Percentiles rank a stretch among this genome's conserved stretches.
Evolutionary conservation across 805 yeast genomes (phyloP).

Genomic region (Candida tibetensis): DNA sequence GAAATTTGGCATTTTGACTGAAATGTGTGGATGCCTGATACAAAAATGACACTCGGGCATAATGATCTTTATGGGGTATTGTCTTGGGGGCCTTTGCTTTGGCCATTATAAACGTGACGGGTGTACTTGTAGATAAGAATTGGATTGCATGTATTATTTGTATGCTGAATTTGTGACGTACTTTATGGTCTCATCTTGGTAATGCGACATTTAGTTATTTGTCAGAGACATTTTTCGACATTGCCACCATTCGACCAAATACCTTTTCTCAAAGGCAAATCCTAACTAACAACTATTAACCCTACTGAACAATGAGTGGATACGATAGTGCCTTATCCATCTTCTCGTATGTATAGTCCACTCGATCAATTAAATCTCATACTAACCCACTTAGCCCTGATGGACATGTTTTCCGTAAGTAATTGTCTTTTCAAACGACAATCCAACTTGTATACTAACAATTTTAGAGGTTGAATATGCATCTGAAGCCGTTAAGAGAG

Average conservation of each 20-base stretch:
- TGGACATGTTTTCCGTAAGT: slow-evolving; percentile 93
- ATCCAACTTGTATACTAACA: slow-evolving; percentile 26
- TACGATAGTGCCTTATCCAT: slow-evolving; percentile 98
- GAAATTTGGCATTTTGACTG: slow-evolving; percentile 27
- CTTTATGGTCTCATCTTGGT: background rate
- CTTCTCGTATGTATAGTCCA: slow-evolving; percentile 38
- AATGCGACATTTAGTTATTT: background rate
- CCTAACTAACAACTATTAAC: slow-evolving; percentile 1
- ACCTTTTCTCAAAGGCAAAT: slow-evolving; percentile 8
- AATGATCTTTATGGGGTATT: slow-evolving; percentile 56
- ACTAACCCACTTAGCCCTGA: slow-evolving; percentile 73
- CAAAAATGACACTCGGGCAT: slow-evolving; percentile 55
- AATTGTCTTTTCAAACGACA: background rate
- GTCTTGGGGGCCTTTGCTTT: slow-evolving; percentile 30
- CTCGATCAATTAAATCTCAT: slow-evolving; percentile 2
- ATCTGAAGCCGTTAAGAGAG: slow-evolving; percentile 94
- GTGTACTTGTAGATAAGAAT: too few species aligned
- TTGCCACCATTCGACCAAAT: background rate
- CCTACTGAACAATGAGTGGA: slow-evolving; percentile 70
- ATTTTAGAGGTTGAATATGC: slow-evolving; percentile 88
- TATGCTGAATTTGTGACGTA: too few species aligned
- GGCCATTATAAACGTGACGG: background rate
- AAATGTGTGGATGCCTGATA: slow-evolving; percentile 52
- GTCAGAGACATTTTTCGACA: background rate
- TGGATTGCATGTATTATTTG: too few species aligned